Percentiles rank a stretch among this genome's conserved stretches.
phyloP scores from a whole-genome alignment of 768 basidiomycete genomes.

The Chalciporus sphaerocephalus region DNA sequence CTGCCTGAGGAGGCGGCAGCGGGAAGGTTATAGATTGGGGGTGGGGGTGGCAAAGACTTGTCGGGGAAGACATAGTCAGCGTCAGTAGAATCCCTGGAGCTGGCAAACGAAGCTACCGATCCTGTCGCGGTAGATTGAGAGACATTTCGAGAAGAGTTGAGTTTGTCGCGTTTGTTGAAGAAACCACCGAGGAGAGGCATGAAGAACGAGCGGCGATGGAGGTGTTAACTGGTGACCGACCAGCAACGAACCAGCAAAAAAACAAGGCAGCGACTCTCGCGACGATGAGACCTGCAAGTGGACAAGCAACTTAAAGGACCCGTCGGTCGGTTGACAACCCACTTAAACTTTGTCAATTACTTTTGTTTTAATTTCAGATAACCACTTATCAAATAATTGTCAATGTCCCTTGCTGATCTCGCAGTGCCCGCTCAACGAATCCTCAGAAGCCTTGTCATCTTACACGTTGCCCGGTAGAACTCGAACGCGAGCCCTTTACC shows the following conservation, averaged over 20 bases:
- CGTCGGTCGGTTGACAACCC: too few relatives aligned
- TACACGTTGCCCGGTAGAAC: background rate
- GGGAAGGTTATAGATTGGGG: conserved; percentile 22
- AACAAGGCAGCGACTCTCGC: conserved; percentile 13
- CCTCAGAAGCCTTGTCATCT: background rate
- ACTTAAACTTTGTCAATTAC: background rate
- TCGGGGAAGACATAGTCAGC: conserved; percentile 30
- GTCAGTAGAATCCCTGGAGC: conserved; percentile 27
- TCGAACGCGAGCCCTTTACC: background rate
- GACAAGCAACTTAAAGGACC: too few relatives aligned
- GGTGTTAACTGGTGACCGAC: conserved; percentile 8
- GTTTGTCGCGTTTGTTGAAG: conserved; percentile 25
- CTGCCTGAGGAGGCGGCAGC: conserved; percentile 38
- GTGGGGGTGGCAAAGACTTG: conserved; percentile 9
- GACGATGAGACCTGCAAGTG: too few relatives aligned
- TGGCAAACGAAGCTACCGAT: conserved; percentile 14
- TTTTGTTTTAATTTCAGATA: background rate
- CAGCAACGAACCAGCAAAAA: too few relatives aligned
- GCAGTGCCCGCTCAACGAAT: background rate
- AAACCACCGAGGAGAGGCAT: conserved; percentile 31
- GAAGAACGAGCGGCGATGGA: background rate
- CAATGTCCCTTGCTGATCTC: background rate
- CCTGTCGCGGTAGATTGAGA: conserved; percentile 3
- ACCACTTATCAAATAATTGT: background rate
- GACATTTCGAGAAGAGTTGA: background rate